Conservation (phyloP, 345 rosid species). For the Camelina laxa region DNA sequence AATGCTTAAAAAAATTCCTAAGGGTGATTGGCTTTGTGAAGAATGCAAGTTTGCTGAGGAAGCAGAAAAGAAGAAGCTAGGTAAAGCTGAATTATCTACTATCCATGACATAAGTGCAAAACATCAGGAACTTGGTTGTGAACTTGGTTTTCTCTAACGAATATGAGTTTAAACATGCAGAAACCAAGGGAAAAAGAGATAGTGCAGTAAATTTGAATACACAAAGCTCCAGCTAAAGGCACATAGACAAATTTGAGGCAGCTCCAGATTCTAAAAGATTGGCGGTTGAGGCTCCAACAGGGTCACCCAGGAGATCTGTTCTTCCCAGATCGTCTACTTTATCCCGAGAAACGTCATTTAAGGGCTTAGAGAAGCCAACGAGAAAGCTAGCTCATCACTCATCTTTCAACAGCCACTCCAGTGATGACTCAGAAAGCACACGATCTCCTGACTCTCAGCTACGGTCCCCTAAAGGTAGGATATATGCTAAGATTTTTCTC, state of each 20-base stretch:
- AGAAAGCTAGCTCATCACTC: slow-evolving; percentile 54
- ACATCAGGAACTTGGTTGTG: slow-evolving; percentile 2
- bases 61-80: slow-evolving; percentile 64
- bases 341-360: slow-evolving; percentile 61
- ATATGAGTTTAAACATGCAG: slow-evolving; percentile 49
- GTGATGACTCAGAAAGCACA: slow-evolving; percentile 54
- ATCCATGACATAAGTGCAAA: slow-evolving; percentile 29
- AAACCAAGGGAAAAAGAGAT: slow-evolving; percentile 54
- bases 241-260: slow-evolving; percentile 55
- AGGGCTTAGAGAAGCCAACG: slow-evolving; percentile 66
- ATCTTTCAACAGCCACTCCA: slow-evolving; percentile 47
- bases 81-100: slow-evolving; percentile 45
- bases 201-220: slow-evolving; percentile 39
- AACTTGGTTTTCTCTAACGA: slow-evolving; percentile 27
- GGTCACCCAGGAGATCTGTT: slow-evolving; percentile 64
- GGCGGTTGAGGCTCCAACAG: slow-evolving; percentile 61
- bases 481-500: slow-evolving; percentile 12
- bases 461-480: slow-evolving; percentile 64
- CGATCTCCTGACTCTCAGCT: slow-evolving; percentile 56
- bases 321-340: slow-evolving; percentile 53
- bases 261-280: slow-evolving; percentile 58
- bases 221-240: slow-evolving; percentile 61
- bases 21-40: slow-evolving; percentile 95
- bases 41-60: slow-evolving; percentile 83
- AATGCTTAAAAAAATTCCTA: slow-evolving; percentile 81